Evolutionary conservation across 139 green algal species (phyloP).

Genomic region (Chlamydomonas asymmetrica): DNA sequence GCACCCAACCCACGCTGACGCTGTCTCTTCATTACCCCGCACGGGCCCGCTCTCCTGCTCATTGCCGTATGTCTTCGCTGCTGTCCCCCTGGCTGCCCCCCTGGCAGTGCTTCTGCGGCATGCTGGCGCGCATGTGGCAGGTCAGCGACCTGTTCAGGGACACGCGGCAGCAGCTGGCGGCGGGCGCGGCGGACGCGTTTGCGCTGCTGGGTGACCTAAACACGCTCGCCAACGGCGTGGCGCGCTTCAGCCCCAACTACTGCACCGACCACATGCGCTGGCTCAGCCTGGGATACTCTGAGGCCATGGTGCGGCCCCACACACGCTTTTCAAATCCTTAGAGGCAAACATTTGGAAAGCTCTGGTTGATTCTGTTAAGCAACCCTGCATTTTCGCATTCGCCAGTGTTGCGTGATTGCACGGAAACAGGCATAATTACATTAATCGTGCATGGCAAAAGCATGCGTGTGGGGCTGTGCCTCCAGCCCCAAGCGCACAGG

Average conservation of each 20-base stretch:
- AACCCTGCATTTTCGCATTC: no score
- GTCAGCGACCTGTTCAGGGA: slow-evolving; percentile 16
- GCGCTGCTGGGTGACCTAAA: slow-evolving; percentile 85
- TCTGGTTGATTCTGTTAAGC: no score
- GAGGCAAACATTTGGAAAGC: no score
- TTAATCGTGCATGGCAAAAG: no score
- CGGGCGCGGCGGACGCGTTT: background rate
- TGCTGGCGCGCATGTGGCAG: slow-evolving; percentile 75
- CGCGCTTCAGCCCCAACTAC: slow-evolving; percentile 70
- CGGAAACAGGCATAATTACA: no score
- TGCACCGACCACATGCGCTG: slow-evolving; percentile 80
- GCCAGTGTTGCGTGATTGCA: no score
- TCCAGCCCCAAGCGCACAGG: no score
- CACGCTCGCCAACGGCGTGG: slow-evolving; percentile 85
- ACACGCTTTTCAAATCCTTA: no score
- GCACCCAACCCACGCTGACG: no score
- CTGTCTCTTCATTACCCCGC: background rate
- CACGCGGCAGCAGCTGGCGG: slow-evolving; percentile 11
- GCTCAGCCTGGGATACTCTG: slow-evolving; percentile 63
- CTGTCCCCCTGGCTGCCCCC: background rate
- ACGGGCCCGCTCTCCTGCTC: background rate
- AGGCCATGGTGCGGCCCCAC: slow-evolving; percentile 76
- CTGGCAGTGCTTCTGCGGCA: slow-evolving; percentile 84
- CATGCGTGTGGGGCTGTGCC: no score
- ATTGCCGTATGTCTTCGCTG: background rate